A percentile compares a stretch with the other conserved stretches of the same genome.
These are phyloP conservation scores for Tetramitus jugosus DNA, from an alignment of 208 protist species.

Conservation along the genomic window DNA sequence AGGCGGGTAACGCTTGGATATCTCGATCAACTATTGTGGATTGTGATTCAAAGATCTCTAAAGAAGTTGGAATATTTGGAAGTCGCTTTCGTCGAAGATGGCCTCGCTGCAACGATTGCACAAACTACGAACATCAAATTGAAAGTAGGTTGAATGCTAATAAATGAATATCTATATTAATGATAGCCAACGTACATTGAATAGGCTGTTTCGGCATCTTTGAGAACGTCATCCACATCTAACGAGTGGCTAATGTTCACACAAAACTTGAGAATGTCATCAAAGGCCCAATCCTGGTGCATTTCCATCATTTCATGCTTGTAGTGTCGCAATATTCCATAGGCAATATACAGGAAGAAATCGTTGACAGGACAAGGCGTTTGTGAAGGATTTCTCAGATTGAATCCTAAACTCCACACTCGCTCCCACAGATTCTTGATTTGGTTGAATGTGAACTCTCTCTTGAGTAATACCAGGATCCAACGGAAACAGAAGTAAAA, in stretches of 20 bases:
- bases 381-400: slow-evolving; percentile 30
- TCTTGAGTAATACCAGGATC: slow-evolving; percentile 68
- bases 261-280: slow-evolving; percentile 30
- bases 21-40: too few relatives aligned
- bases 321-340: slow-evolving; percentile 2
- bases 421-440: slow-evolving; percentile 70
- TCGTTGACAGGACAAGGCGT: not conserved
- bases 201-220: not conserved
- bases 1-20: too few relatives aligned
- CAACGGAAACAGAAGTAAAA: slow-evolving; percentile 75
- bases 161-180: too few relatives aligned
- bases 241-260: slow-evolving; percentile 14
- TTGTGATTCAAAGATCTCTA: too few relatives aligned
- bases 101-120: too few relatives aligned
- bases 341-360: slow-evolving; percentile 9
- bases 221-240: not conserved
- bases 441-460: slow-evolving; percentile 56
- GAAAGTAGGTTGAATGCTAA: too few relatives aligned
- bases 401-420: slow-evolving; percentile 57
- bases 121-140: too few relatives aligned
- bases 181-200: too few relatives aligned
- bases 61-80: too few relatives aligned
- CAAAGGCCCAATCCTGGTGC: slow-evolving; percentile 16
- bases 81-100: too few relatives aligned
- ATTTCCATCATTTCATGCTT: not conserved